phyloP scores from a whole-genome alignment of 2,329 filamentous ascomycete genomes.

The Fusarium pseudonygamai region DNA sequence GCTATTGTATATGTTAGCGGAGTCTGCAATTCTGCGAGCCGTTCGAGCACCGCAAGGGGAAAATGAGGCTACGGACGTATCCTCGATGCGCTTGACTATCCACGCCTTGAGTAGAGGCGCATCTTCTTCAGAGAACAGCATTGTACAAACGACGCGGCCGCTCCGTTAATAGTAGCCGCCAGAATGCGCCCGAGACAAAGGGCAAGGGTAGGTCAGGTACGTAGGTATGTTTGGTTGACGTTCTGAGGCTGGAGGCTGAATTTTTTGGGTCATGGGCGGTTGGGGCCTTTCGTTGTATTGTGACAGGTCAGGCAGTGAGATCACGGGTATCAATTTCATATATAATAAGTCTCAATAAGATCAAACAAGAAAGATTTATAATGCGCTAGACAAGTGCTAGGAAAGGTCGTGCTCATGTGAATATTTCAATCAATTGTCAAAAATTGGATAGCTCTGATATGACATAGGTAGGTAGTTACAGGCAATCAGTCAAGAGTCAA shows the following conservation, averaged over 20 bases:
- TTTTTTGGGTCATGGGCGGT: constrained; percentile 25
- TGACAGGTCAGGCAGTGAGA: constrained; percentile 22
- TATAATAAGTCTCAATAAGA: background rate
- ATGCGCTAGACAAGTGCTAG: background rate
- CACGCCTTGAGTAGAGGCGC: constrained; percentile 74
- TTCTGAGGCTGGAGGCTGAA: constrained; percentile 27
- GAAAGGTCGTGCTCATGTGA: background rate
- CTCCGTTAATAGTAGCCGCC: background rate
- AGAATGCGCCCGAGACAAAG: background rate
- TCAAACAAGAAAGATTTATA: background rate
- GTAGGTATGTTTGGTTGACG: background rate
- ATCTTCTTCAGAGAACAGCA: constrained; percentile 72
- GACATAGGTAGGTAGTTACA: background rate
- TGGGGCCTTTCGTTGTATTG: constrained; percentile 22
- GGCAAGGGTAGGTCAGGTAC: background rate
- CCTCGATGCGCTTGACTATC: constrained; percentile 80
- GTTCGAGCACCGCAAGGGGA: background rate
- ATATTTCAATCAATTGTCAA: background rate
- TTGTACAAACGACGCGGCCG: constrained; percentile 44
- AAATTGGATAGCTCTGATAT: background rate
- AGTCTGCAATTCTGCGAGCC: background rate
- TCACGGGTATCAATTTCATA: background rate
- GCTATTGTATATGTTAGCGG: constrained; percentile 53
- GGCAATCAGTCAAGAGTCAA: background rate
- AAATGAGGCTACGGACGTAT: constrained; percentile 65